phyloP scores from a whole-genome alignment of 2,329 filamentous ascomycete species.

The Stagonosporopsis vannaccii region DNA sequence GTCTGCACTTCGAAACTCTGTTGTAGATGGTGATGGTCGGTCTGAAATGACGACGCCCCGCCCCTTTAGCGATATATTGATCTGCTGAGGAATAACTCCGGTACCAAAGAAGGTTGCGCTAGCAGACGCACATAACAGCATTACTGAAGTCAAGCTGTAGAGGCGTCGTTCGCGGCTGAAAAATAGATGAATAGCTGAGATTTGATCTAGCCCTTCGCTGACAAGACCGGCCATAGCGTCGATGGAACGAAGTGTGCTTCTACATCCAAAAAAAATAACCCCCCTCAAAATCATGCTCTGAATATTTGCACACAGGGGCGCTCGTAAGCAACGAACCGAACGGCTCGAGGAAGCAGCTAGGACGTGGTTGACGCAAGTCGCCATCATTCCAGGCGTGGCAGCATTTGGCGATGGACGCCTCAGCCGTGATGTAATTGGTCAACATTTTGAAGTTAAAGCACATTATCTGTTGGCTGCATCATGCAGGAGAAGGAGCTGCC shows the following conservation, averaged over 20 bases:
- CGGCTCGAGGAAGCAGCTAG: constrained; percentile 31
- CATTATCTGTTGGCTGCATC: constrained; percentile 33
- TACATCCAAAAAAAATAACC: neutral
- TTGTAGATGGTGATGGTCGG: constrained; percentile 4
- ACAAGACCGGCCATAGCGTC: constrained; percentile 1
- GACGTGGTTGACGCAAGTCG: constrained; percentile 42
- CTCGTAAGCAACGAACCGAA: constrained; percentile 29
- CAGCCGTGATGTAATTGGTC: constrained; percentile 14
- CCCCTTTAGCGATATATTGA: constrained; percentile 16
- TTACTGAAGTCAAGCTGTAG: constrained; percentile 10
- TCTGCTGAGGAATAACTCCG: constrained; percentile 19
- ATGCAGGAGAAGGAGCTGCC: constrained; percentile 40
- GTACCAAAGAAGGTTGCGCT: constrained; percentile 13
- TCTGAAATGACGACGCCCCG: constrained; percentile 7
- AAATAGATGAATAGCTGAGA: constrained; percentile 3
- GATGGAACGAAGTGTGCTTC: constrained; percentile 19
- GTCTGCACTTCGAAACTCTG: constrained; percentile 14
- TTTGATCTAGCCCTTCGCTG: constrained; percentile 9
- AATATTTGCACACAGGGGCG: constrained; percentile 29
- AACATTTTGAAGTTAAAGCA: neutral
- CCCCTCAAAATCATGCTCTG: constrained; percentile 24
- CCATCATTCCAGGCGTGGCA: constrained; percentile 31
- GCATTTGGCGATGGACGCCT: constrained; percentile 38
- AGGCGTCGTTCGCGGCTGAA: constrained; percentile 19
- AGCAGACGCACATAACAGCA: constrained; percentile 9